Base-by-base conservation (phyloP, 2,329 filamentous ascomycete genomes). In the Fusarium zealandicum region DNA sequence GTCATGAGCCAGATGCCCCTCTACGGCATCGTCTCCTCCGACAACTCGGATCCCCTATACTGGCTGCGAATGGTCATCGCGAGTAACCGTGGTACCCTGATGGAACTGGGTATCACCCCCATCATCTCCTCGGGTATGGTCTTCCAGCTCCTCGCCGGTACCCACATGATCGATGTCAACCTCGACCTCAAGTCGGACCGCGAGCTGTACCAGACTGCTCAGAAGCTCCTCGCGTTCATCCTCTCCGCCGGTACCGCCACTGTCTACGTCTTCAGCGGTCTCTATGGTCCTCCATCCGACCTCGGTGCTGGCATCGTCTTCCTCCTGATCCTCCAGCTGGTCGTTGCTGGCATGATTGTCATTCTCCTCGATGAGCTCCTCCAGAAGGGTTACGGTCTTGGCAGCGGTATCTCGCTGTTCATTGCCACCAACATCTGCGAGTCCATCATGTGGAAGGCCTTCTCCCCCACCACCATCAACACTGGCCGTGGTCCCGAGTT, bases 351-450 rank as follows among this genome's bases (percentile, higher is more conserved):
- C 71, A 87, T 99, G 79, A 96, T 99, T 73, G 96, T 99, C 78
- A 98, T 99, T 77, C 90, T 99, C 56, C 90, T 99, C 54, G 95
- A 99, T 72, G 95, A 99, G 85, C 89, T 99, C 57, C 89, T 99
- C 70, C 96, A 99, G 82, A 99, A 99, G 87, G 95, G 95, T 67
- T 99, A 99, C 73, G 95, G 95, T 78, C 89, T 99, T 64, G 95
- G 95, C 78, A 96, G 91, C 74, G 95, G 95, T 80, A 99, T 99
- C 76, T 98, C 93, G 40, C 90, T 99, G 63, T 99, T 99, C 85
- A 99, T 99, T 75, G 95, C 95, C 67, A 99, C 95, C 82, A 98
- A 98, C 86, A 98, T 99, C 73, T 99, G 95, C 90, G 95, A 99
- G 84, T 97, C 93, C 52, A 99, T 99, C 77, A 90, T 99, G 81